Conservation (phyloP, 768 basidiomycete species). For the Podaxis sp. region DNA sequence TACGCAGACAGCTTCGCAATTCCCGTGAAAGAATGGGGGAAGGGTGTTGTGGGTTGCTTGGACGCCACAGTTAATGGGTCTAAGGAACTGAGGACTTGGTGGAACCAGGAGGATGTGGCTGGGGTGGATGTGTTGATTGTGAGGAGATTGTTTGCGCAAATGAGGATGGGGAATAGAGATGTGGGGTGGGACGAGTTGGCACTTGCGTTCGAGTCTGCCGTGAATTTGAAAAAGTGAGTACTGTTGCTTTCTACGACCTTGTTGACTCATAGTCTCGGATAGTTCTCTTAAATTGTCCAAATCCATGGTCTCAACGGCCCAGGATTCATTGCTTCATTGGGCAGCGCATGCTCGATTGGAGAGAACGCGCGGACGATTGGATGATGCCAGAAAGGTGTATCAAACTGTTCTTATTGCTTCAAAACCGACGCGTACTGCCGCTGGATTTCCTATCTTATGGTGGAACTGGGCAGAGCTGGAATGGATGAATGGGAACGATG, state of each 20-base stretch:
- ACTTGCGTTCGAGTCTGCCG: constrained; percentile 65
- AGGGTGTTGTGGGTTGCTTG: constrained; percentile 50
- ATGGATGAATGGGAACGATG: constrained; percentile 58
- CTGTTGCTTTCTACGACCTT: neutral
- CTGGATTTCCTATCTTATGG: constrained; percentile 53
- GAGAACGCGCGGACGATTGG: constrained; percentile 55
- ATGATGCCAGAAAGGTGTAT: constrained; percentile 79
- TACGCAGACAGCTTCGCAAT: constrained; percentile 57
- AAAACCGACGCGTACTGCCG: constrained; percentile 30
- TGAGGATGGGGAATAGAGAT: constrained; percentile 48
- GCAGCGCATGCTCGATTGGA: constrained; percentile 76
- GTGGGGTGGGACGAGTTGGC: constrained; percentile 63
- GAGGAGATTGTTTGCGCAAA: constrained; percentile 56
- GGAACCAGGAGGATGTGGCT: constrained; percentile 47
- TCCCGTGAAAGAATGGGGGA: constrained; percentile 66
- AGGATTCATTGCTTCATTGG: constrained; percentile 66
- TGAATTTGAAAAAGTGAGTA: constrained; percentile 55
- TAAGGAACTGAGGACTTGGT: constrained; percentile 31
- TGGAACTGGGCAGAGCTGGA: constrained; percentile 87
- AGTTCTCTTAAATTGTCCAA: constrained; percentile 75
- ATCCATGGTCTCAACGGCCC: constrained; percentile 50
- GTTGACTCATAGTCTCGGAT: neutral
- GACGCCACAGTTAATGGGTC: constrained; percentile 35
- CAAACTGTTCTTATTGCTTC: constrained; percentile 58
- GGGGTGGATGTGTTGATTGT: constrained; percentile 49